Evolutionary conservation across 768 basidiomycete species (phyloP).

Genomic region (Dentipellis fragilis): DNA sequence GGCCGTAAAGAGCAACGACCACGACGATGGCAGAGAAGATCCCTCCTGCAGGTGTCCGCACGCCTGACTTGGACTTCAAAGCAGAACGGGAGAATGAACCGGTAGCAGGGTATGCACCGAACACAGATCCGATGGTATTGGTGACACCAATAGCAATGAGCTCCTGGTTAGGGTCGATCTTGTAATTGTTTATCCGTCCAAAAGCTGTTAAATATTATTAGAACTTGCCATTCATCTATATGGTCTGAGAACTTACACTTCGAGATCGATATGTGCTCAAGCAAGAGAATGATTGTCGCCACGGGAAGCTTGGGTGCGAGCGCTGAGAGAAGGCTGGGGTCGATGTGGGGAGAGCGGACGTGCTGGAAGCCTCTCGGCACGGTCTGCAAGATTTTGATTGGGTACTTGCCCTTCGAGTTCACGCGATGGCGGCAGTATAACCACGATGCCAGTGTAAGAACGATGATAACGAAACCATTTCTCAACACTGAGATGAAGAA

Average conservation of each 20-base stretch:
- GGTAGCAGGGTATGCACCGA: conserved; percentile 91
- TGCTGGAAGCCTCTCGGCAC: conserved; percentile 81
- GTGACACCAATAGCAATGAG: conserved; percentile 97
- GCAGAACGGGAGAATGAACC: conserved; percentile 99
- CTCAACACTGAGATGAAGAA: conserved; percentile 75
- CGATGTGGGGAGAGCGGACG: conserved; percentile 38
- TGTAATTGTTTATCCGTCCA: conserved; percentile 91
- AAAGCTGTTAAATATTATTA: conserved; percentile 49
- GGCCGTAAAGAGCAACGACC: conserved; percentile 87
- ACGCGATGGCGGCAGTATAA: conserved; percentile 62
- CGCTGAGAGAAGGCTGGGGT: conserved; percentile 45
- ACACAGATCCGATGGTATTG: conserved; percentile 83
- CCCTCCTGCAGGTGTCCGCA: conserved; percentile 91
- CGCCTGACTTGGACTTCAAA: conserved; percentile 91
- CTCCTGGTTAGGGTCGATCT: conserved; percentile 89
- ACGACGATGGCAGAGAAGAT: conserved; percentile 80
- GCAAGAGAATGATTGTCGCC: conserved; percentile 78
- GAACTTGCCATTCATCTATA: not conserved
- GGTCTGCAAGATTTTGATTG: conserved; percentile 72
- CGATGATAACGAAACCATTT: conserved; percentile 80
- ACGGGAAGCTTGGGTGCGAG: conserved; percentile 71
- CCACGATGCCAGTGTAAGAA: conserved; percentile 85
- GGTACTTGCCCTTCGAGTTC: conserved; percentile 53
- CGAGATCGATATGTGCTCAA: conserved; percentile 97
- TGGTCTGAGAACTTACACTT: conserved; percentile 50